These are phyloP conservation scores for Gnaphalium uliginosum DNA, from an alignment of 129 eudicot species.

Conservation along the genomic window DNA sequence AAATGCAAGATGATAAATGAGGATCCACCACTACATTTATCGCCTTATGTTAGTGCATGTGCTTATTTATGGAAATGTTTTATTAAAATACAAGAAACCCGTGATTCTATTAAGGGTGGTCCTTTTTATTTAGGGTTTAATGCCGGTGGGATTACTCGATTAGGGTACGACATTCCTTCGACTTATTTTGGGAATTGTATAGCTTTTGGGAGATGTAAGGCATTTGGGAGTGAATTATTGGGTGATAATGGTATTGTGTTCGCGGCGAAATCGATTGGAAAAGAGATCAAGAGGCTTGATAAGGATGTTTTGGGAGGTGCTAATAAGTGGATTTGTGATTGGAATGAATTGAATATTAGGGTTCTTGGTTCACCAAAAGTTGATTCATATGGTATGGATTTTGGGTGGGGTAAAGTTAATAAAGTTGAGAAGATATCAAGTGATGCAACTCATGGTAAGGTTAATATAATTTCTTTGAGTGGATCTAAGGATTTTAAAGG, in stretches of 20 bases:
- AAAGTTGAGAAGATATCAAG: conserved; percentile 51
- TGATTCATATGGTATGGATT: conserved; percentile 47
- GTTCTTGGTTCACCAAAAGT: conserved; percentile 59
- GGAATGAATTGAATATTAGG: conserved; percentile 40
- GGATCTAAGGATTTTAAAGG: conserved; percentile 44
- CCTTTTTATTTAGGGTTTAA: conserved; percentile 41
- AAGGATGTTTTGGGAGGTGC: conserved; percentile 40
- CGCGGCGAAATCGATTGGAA: conserved; percentile 45
- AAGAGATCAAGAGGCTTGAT: conserved; percentile 40
- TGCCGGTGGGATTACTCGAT: conserved; percentile 50
- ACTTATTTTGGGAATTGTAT: conserved; percentile 48
- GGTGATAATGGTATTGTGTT: conserved; percentile 41
- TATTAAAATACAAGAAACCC: conserved; percentile 19
- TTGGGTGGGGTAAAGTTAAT: conserved; percentile 47
- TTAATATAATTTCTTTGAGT: conserved; percentile 29
- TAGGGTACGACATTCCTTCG: conserved; percentile 35
- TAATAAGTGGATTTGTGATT: conserved; percentile 43
- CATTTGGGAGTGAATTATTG: conserved; percentile 18
- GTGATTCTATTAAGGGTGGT: not conserved
- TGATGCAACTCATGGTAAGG: conserved; percentile 17
- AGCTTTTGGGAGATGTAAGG: conserved; percentile 45
- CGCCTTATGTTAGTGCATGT: conserved; percentile 42
- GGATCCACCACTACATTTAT: conserved; percentile 34
- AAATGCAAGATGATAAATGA: conserved; percentile 32
- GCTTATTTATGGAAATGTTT: conserved; percentile 44